Evolutionary conservation across 108 stramenopile genomes (phyloP).

Genomic region (Nitzschia sp.): DNA sequence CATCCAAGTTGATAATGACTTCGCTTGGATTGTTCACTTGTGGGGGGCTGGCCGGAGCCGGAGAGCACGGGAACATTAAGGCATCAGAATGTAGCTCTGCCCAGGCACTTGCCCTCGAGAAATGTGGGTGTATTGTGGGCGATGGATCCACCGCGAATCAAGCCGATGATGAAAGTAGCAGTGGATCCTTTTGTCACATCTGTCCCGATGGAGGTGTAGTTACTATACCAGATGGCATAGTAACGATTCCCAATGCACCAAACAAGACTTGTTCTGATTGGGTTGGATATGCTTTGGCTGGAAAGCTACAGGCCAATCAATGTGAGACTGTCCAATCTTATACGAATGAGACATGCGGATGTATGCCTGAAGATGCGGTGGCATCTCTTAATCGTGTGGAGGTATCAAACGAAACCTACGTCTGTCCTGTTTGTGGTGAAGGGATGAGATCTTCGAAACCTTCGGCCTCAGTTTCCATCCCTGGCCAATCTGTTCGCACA

Average conservation of each 20-base stretch:
- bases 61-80: not conserved
- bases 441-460: slow-evolving; percentile 5
- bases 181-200: slow-evolving; percentile 1
- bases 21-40: slow-evolving; percentile 4
- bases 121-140: slow-evolving; percentile 10
- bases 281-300: not conserved
- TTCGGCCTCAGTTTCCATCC: not conserved
- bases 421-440: slow-evolving; percentile 24
- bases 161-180: not conserved
- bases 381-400: not conserved
- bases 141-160: not conserved
- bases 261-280: slow-evolving; percentile 12
- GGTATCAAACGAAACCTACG: slow-evolving; percentile 9
- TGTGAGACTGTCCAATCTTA: slow-evolving; percentile 12
- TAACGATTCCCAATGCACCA: not conserved
- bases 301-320: not conserved
- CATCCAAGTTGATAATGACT: not conserved
- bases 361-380: not conserved
- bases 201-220: slow-evolving; percentile 13
- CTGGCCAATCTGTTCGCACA: not conserved
- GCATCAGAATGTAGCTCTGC: not conserved
- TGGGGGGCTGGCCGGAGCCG: slow-evolving; percentile 1
- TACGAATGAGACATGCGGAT: slow-evolving; percentile 19
- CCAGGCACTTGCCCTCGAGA: slow-evolving; percentile 9
- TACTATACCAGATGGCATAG: slow-evolving; percentile 16